These are phyloP conservation scores for Tolypocladium tundrense DNA, from an alignment of 2,329 filamentous ascomycete species.

Conservation along the genomic window DNA sequence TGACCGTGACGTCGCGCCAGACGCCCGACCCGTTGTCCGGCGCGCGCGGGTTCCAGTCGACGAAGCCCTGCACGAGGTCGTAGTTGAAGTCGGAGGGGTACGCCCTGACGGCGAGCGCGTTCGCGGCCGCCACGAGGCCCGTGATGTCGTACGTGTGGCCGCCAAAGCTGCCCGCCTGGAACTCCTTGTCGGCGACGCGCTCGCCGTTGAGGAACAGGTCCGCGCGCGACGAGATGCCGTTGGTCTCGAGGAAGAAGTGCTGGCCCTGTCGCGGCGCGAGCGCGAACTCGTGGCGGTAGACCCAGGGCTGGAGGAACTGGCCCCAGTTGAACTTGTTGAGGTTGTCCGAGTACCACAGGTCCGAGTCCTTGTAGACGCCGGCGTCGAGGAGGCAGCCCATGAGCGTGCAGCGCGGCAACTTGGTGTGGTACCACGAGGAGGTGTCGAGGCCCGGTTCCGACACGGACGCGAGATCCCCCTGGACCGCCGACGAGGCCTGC, in stretches of 20 bases:
- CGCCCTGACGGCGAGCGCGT: constrained; percentile 41
- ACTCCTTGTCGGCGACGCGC: constrained; percentile 33
- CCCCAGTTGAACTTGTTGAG: constrained; percentile 28
- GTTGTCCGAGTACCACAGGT: constrained; percentile 46
- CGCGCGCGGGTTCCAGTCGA: constrained; percentile 26
- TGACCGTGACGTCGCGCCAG: constrained; percentile 48
- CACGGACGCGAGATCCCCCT: constrained; percentile 23
- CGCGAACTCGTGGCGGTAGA: constrained; percentile 45
- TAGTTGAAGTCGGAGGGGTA: constrained; percentile 49
- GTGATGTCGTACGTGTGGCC: constrained; percentile 48
- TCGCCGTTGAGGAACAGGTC: constrained; percentile 51
- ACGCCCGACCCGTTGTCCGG: constrained; percentile 53
- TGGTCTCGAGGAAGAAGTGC: constrained; percentile 43
- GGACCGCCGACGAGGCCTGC: constrained; percentile 29
- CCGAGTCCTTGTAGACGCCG: constrained; percentile 38
- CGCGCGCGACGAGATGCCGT: constrained; percentile 50
- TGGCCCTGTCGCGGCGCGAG: constrained; percentile 20
- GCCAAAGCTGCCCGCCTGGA: constrained; percentile 46
- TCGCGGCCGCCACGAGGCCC: constrained; percentile 24
- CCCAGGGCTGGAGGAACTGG: constrained; percentile 44
- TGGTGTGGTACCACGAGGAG: constrained; percentile 39
- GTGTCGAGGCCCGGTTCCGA: constrained; percentile 34
- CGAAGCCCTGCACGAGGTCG: constrained; percentile 41
- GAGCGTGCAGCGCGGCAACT: constrained; percentile 37
- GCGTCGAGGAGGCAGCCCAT: constrained; percentile 47